Evolutionary conservation across 495 filamentous ascomycete genomes (phyloP), one percentile per base, ranked within the genome.

Genomic region (Tuber umbilicatum): DNA sequence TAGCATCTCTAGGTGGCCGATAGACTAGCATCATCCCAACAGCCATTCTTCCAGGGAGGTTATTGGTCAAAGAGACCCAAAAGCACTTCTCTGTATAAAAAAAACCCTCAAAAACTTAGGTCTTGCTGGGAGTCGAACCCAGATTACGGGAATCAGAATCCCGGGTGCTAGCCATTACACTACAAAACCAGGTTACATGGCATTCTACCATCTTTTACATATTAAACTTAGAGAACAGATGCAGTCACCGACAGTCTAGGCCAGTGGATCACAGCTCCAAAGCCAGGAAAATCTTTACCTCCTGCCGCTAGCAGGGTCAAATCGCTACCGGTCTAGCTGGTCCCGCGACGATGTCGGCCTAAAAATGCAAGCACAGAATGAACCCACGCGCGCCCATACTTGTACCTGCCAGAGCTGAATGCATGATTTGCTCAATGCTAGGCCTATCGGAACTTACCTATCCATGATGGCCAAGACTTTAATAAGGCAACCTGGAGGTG

Each of bases 81-180:
- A 2, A 31, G 35, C 6, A 35, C 27, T 35, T 6, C 9, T 5
- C 7, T 6, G 19, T 38, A 37, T 38, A 27, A 71, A 39, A 40
- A 40, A n/a, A 40, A 71, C 41, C 21, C 3, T 9, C 31, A 55
- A 5, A 42, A 35, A 72, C 19, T 5, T 31, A 74, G 73, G 73
- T 75, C 73, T 73, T 75, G 73, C 73, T 75, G 73, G 73, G 73
- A 74, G 73, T 74, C 73, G 73, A 74, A 74, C 73, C 73, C 73
- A 74, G 73, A 74, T 75, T 75, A 75, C 73, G 73, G 73, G 73
- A 75, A 75, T 75, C 73, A 75, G 73, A 75, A 75, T 75, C 73
- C 73, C 73, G 73, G 73, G 73, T 75, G 73, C 73, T 75, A 75
- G 73, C 73, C 73, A 75, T 75, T 75, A 75, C 73, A 75, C 73